Base-by-base conservation (phyloP, 352 stramenopile species). In the Pythium myriotylum region DNA sequence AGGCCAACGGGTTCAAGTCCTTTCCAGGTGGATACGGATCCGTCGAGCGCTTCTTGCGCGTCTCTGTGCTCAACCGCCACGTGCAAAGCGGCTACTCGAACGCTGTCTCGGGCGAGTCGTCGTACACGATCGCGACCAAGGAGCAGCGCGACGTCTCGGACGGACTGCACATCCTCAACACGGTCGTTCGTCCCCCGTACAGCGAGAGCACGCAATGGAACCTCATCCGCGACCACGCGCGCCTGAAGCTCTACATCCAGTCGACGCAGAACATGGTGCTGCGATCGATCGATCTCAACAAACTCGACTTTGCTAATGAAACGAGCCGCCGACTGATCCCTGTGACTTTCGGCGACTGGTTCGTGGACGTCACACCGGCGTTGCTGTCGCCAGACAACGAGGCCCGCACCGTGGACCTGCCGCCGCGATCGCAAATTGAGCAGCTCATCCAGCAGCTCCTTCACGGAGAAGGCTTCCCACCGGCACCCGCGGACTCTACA, bases 211-310 rank as follows among this genome's bases (percentile, higher is more conserved):
- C 83, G 16, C 62, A 92, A 58, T 92, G 79, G 75, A 86, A 70
- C 4, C 63, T 92, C 48, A 75, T 91, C n/a, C 77, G 81, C 20
- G 83, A 92, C 62, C 83, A 92, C 51, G 59, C 46, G n/a, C 58
- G 71, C 12, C 64, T 70, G 12, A 84, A 80, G 67, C 64, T 92
- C n/a, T 92, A 89, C 59, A 68, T 92, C 41, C 81, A 76, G 35
- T 86, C 81, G 19, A 92, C 73, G 14, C 65, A 80, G 14, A 92
- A 92, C 62, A 80, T 88, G 51, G 59, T 86, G n/a, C 55, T 89
- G 35, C 83, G 83, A 32, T 60, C 70, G 9, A 68, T 92, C 37
- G 83, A 84, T 50, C 54, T 92, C 33, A 77, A 74, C 41, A 60
- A 75, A 56, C 5, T 92, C 12, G 81, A 89, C 42, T 92, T 88